These are phyloP conservation scores for Akanthomyces uredinophilus DNA, from an alignment of 2,329 filamentous ascomycete genomes.

Conservation along the genomic window DNA sequence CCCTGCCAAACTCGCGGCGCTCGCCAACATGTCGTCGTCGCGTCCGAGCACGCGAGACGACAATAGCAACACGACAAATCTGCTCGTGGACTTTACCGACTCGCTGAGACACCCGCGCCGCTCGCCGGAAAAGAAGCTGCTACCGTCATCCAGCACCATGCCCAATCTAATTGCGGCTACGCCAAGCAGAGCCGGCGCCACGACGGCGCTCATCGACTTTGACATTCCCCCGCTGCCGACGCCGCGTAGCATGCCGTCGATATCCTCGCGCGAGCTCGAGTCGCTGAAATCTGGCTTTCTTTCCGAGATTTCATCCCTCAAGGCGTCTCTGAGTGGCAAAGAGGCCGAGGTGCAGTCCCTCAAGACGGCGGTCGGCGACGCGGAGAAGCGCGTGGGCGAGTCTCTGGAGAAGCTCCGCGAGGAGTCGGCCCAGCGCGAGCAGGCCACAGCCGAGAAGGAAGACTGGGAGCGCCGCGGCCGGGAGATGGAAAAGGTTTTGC, in stretches of 20 bases:
- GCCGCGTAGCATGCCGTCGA: constrained; percentile 81
- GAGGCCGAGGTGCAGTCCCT: constrained; percentile 86
- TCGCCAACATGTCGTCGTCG: constrained; percentile 32
- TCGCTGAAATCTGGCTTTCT: constrained; percentile 85
- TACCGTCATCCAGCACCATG: constrained; percentile 29
- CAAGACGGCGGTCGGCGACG: constrained; percentile 82
- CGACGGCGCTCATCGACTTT: constrained; percentile 65
- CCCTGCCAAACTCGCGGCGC: constrained; percentile 48
- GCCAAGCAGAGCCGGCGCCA: constrained; percentile 40
- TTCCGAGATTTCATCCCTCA: constrained; percentile 91
- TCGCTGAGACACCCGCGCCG: constrained; percentile 49
- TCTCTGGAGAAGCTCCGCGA: constrained; percentile 79
- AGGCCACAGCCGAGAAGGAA: constrained; percentile 67
- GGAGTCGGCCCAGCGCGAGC: constrained; percentile 64
- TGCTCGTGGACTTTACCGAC: constrained; percentile 84
- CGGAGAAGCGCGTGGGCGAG: constrained; percentile 86
- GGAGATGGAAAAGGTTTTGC: constrained; percentile 79
- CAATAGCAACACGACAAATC: constrained; percentile 64
- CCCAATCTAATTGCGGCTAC: constrained; percentile 32
- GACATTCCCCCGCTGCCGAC: constrained; percentile 93
- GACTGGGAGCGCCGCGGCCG: constrained; percentile 79
- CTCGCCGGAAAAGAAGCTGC: constrained; percentile 42
- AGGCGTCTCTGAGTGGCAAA: constrained; percentile 84
- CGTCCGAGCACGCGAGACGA: constrained; percentile 32
- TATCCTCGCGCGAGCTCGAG: constrained; percentile 89